phyloP scores from a whole-genome alignment of 148 eudicot genomes.

The Limonium bicolor region DNA sequence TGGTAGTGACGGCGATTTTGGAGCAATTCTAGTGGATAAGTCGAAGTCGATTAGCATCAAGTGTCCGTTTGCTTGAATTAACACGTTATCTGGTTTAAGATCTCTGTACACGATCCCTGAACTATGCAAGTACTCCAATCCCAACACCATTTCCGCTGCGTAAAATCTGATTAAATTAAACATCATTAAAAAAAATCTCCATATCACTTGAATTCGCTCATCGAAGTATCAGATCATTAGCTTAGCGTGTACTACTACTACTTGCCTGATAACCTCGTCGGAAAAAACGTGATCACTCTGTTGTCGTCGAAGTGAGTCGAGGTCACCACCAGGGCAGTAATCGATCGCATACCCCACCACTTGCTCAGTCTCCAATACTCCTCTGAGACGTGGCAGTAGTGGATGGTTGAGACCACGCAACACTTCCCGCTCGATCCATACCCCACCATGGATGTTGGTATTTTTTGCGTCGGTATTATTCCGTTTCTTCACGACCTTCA shows the following conservation, averaged over 20 bases:
- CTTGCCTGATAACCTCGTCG: slow-evolving; percentile 21
- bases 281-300: slow-evolving; percentile 56
- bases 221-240: too few relatives aligned
- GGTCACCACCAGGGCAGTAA: slow-evolving; percentile 75
- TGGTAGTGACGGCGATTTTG: slow-evolving; percentile 5
- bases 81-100: slow-evolving; percentile 65
- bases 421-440: slow-evolving; percentile 15
- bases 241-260: too few relatives aligned
- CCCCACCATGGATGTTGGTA: slow-evolving; percentile 10
- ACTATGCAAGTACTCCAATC: slow-evolving; percentile 49
- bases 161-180: slow-evolving; percentile 61
- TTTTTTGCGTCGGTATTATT: slow-evolving; percentile 56
- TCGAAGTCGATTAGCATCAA: slow-evolving; percentile 82
- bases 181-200: too few relatives aligned
- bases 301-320: slow-evolving; percentile 39
- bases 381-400: slow-evolving; percentile 1
- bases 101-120: slow-evolving; percentile 70
- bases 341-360: slow-evolving; percentile 22
- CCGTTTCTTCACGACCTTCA: slow-evolving; percentile 82
- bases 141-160: slow-evolving; percentile 56
- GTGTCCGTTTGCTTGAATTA: slow-evolving; percentile 62
- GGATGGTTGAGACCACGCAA: slow-evolving; percentile 1
- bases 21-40: slow-evolving; percentile 34
- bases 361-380: neutral
- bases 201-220: too few relatives aligned